Conservation (phyloP, 2,329 filamentous ascomycete genomes). For the Claviceps citrina region DNA sequence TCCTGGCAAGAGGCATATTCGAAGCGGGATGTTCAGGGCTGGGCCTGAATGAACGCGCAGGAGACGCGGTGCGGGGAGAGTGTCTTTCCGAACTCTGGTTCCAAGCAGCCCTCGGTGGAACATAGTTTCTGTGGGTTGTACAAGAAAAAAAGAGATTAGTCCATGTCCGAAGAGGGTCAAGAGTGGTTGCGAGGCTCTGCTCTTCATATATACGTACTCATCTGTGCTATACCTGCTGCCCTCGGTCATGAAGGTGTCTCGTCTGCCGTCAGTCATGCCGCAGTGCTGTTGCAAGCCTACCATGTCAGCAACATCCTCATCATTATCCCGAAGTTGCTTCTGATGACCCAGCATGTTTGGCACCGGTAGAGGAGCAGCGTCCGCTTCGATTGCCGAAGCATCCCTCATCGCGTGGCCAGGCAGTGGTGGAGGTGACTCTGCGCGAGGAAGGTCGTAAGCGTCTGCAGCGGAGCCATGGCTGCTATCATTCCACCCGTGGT, state of each 20-base stretch:
- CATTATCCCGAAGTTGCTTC: constrained; percentile 42
- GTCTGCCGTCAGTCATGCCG: constrained; percentile 15
- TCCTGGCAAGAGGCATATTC: constrained; percentile 19
- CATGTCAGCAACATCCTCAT: constrained; percentile 60
- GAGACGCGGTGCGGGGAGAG: constrained; percentile 31
- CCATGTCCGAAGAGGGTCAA: too few relatives aligned
- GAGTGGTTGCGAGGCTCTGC: not conserved
- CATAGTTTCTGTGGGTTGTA: constrained; percentile 38
- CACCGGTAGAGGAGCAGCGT: constrained; percentile 39
- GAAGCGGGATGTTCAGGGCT: constrained; percentile 22
- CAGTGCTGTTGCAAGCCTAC: constrained; percentile 49
- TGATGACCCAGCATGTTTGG: constrained; percentile 30
- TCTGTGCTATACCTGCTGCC: constrained; percentile 58
- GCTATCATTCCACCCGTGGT: constrained; percentile 4
- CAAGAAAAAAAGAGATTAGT: not conserved
- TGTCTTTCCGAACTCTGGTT: constrained; percentile 28
- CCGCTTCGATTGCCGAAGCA: constrained; percentile 67
- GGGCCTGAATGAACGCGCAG: constrained; percentile 21
- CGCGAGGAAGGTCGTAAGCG: constrained; percentile 36
- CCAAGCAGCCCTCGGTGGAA: constrained; percentile 43
- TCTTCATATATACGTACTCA: constrained; percentile 35
- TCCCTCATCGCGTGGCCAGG: constrained; percentile 30
- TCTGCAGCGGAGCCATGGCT: constrained; percentile 18
- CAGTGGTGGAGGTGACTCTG: constrained; percentile 49
- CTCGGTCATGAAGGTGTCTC: constrained; percentile 44